Percentiles rank a stretch among this genome's conserved stretches.
Conservation (phyloP, 2,329 filamentous ascomycete species). For the Exophiala sp. region DNA sequence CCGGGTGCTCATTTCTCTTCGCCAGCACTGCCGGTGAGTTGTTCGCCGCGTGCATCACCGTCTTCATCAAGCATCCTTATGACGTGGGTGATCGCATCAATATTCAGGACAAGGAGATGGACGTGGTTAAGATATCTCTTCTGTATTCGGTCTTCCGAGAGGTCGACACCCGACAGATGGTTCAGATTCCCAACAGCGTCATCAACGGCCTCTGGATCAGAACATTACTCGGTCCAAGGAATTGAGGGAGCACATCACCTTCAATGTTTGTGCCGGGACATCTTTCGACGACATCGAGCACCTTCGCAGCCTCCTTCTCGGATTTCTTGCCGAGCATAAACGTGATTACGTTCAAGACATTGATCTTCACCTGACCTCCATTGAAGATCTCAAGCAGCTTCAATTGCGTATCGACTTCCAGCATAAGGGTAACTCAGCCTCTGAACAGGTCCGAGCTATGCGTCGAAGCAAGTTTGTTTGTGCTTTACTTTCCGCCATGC, state of each 20-base stretch:
- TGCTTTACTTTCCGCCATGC: too few species aligned
- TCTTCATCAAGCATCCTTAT: slow-evolving; percentile 33
- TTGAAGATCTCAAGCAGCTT: slow-evolving; percentile 33
- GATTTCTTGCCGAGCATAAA: slow-evolving; percentile 36
- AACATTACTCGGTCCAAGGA: slow-evolving; percentile 36
- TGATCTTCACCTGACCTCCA: slow-evolving; percentile 32
- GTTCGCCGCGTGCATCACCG: slow-evolving; percentile 29
- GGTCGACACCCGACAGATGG: slow-evolving; percentile 32
- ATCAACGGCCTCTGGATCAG: slow-evolving; percentile 38
- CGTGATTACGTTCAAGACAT: slow-evolving; percentile 34
- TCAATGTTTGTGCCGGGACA: slow-evolving; percentile 31
- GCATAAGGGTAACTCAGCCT: slow-evolving; percentile 27
- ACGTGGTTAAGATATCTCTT: slow-evolving; percentile 34
- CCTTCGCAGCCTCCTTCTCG: slow-evolving; percentile 30
- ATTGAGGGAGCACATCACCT: slow-evolving; percentile 34
- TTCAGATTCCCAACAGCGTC: slow-evolving; percentile 37
- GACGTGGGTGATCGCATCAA: slow-evolving; percentile 35
- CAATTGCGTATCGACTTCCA: slow-evolving; percentile 34
- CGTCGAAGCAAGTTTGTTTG: too few species aligned
- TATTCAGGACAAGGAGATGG: slow-evolving; percentile 27
- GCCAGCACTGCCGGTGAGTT: slow-evolving; percentile 29
- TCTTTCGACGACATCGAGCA: slow-evolving; percentile 33
- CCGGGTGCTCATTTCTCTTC: slow-evolving; percentile 29
- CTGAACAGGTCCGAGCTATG: too few species aligned
- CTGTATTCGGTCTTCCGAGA: slow-evolving; percentile 36